Conservation (phyloP, 257 asterid species). For the Hygrophila difformis region DNA sequence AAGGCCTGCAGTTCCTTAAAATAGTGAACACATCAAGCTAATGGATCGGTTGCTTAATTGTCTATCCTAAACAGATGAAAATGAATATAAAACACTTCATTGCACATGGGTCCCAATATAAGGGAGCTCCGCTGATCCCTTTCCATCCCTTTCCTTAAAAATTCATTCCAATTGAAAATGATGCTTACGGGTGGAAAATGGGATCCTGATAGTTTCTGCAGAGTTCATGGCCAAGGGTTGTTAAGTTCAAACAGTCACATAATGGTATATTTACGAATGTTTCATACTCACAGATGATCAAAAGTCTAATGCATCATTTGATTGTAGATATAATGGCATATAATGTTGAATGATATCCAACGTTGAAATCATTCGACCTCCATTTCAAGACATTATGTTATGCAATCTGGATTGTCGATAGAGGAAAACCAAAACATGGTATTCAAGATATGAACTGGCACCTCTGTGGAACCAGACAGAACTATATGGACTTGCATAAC, state of each 20-base stretch:
- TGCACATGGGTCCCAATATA: too few relatives aligned
- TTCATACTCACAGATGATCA: not conserved
- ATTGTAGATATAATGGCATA: not conserved
- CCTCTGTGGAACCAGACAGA: not conserved
- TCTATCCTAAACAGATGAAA: not conserved
- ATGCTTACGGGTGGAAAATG: too few relatives aligned
- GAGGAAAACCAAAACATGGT: not conserved
- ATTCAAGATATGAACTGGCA: not conserved
- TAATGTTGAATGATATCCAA: not conserved
- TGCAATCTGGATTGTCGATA: not conserved
- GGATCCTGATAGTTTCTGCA: not conserved
- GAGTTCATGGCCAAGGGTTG: not conserved
- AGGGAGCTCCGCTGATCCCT: too few relatives aligned
- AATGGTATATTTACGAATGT: not conserved
- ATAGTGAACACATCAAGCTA: not conserved
- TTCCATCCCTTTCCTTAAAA: too few relatives aligned
- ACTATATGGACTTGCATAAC: too few relatives aligned
- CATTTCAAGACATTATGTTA: not conserved
- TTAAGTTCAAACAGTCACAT: not conserved
- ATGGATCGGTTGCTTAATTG: not conserved
- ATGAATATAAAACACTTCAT: too few relatives aligned
- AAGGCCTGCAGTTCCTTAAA: not conserved
- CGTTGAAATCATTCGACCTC: not conserved
- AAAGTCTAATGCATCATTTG: not conserved
- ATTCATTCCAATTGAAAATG: too few relatives aligned